Base-by-base conservation (phyloP, 2,329 filamentous ascomycete genomes). In the Paecilomyces variotii region DNA sequence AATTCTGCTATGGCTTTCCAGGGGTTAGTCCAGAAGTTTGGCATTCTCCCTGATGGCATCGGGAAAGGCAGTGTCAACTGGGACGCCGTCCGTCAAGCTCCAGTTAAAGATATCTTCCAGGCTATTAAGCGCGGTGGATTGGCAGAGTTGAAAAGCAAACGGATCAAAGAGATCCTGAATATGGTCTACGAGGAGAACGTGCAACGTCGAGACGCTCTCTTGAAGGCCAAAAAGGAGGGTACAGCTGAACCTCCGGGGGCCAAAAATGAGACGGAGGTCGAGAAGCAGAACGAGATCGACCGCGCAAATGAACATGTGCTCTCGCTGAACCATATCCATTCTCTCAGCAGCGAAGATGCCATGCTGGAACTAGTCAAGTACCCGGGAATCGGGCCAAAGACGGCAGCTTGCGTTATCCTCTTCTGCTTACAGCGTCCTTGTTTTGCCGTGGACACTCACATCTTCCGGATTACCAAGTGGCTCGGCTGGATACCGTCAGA, bases 31-130 rank as follows among this genome's bases (percentile, higher is more conserved):
- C 67, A 82, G 19, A 80, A 75, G 34, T 91, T 87, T 62, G 88
- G 89, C 0, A 78, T 84, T 19, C 74, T 87, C 2, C 70, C 84
- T 32, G 78, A 82, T 50, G 85, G 87, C 5, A 75, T 87, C 9
- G 87, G 87, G 4, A 85, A 87, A 64, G 87, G 87, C 2, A 89
- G 87, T 57, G 86, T 91, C 6, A 79, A 91, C 68, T 93, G 88
- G 87, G 84, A 90, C 64, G 84, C 83, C 9, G 86, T 92, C 1
- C 82, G 85, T 25, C 71, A 76, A 27, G 83, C 86, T 1, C 72
- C 83, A 0, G 69, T 83, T 3, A 77, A 82, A 45, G 83, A 87
- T 4, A 78, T 94, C n/a, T 83, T 82, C 53, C 76, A 87, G 55
- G 83, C 88, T 0, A 91, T 94, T 67, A 85, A 84, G 64, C 74